These are phyloP conservation scores for Nematodospora anomalae DNA, from an alignment of 1,139 yeast species.

Conservation along the genomic window DNA sequence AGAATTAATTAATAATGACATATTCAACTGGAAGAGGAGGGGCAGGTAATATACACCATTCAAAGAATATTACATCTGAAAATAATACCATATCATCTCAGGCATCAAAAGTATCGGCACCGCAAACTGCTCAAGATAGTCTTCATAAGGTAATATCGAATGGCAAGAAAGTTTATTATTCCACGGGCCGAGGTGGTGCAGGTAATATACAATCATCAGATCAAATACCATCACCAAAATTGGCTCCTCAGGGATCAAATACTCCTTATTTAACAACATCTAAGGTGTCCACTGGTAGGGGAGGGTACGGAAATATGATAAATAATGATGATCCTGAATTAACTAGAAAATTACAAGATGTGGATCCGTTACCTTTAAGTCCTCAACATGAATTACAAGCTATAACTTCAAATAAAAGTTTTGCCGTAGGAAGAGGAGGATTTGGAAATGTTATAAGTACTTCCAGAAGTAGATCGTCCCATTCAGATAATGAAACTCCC, in stretches of 20 bases:
- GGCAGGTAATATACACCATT: conserved; percentile 35
- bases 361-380: conserved; percentile 35
- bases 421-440: conserved; percentile 49
- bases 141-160: conserved; percentile 9
- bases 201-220: conserved; percentile 60
- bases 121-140: conserved; percentile 3
- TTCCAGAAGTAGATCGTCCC: conserved; percentile 10
- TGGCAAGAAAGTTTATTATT: conserved; percentile 40
- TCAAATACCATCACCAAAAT: conserved; percentile 51
- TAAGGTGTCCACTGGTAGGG: conserved; percentile 73
- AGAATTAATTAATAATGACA: no score
- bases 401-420: conserved; percentile 40
- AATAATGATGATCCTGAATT: conserved; percentile 60
- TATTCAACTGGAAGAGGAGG: conserved; percentile 38
- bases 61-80: conserved; percentile 21
- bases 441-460: conserved; percentile 45
- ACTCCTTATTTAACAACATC: conserved; percentile 62
- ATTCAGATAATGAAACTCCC: conserved; percentile 11
- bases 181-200: conserved; percentile 84
- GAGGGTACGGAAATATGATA: conserved; percentile 80
- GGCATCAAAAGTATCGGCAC: conserved; percentile 10
- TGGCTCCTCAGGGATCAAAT: conserved; percentile 61
- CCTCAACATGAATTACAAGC: conserved; percentile 33
- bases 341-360: conserved; percentile 70
- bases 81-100: conserved; percentile 16